Evolutionary conservation across 2,329 filamentous ascomycete genomes (phyloP).

Genomic region (Emydomyces testavorans): DNA sequence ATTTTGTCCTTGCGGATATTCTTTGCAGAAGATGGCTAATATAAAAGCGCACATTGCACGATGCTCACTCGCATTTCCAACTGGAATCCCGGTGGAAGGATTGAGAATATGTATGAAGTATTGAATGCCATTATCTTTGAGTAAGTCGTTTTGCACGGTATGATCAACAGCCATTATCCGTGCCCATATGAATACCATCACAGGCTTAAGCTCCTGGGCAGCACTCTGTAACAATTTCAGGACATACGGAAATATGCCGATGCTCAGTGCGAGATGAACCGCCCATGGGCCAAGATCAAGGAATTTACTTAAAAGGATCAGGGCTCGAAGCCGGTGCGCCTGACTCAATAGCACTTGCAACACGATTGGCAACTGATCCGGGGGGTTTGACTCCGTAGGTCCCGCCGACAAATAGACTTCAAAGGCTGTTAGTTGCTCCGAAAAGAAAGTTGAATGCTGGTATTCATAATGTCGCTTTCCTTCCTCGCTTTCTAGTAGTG

Average conservation of each 20-base stretch:
- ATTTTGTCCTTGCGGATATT: slow-evolving; percentile 79
- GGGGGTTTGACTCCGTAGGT: slow-evolving; percentile 71
- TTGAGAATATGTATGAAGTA: slow-evolving; percentile 93
- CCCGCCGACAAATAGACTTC: slow-evolving; percentile 84
- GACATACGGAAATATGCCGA: slow-evolving; percentile 98
- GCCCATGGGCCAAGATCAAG: slow-evolving; percentile 95
- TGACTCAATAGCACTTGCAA: slow-evolving; percentile 92
- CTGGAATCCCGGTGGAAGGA: slow-evolving; percentile 68
- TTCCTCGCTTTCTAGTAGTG: slow-evolving; percentile 66
- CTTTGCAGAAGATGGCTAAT: slow-evolving; percentile 91
- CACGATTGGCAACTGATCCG: slow-evolving; percentile 91
- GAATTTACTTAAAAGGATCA: slow-evolving; percentile 87
- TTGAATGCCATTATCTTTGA: slow-evolving; percentile 94
- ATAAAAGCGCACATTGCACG: slow-evolving; percentile 99
- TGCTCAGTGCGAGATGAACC: slow-evolving; percentile 92
- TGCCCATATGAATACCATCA: slow-evolving; percentile 99
- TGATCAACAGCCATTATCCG: slow-evolving; percentile 89
- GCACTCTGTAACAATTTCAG: slow-evolving; percentile 91
- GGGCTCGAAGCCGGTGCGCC: slow-evolving; percentile 77
- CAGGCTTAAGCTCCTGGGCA: slow-evolving; percentile 84
- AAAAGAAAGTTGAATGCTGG: slow-evolving; percentile 89
- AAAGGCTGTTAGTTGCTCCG: slow-evolving; percentile 92
- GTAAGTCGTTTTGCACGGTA: slow-evolving; percentile 80
- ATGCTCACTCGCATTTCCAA: slow-evolving; percentile 83
- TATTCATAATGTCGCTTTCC: slow-evolving; percentile 72